Conservation (phyloP, 306 rosid species). For the Lagenaria siceraria region DNA sequence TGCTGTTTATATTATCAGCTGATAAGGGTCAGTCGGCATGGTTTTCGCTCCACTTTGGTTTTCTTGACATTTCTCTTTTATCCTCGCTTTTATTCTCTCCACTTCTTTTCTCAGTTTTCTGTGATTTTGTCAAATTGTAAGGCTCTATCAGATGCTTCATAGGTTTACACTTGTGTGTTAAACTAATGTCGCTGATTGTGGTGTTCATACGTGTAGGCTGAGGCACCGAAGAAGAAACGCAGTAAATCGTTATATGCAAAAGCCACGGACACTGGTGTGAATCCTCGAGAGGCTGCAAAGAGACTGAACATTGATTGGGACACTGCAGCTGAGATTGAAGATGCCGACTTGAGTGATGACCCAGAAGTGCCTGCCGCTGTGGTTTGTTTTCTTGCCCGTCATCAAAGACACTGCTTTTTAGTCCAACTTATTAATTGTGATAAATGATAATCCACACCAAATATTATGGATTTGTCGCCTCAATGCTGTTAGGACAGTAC, state of each 20-base stretch:
- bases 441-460: neutral
- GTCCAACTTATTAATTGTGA: neutral
- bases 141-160: neutral
- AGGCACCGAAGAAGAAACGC: conserved; percentile 52
- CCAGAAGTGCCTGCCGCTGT: conserved; percentile 62
- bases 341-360: conserved; percentile 31
- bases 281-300: conserved; percentile 75
- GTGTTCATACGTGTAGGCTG: conserved; percentile 25
- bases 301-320: conserved; percentile 81
- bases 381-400: conserved; percentile 41
- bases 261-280: conserved; percentile 77
- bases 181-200: neutral
- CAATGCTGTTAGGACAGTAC: neutral
- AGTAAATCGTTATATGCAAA: conserved; percentile 75
- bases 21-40: neutral
- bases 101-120: neutral
- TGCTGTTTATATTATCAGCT: neutral
- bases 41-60: neutral
- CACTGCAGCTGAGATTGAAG: conserved; percentile 86
- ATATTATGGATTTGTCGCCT: neutral
- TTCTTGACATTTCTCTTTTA: neutral
- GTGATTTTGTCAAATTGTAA: neutral
- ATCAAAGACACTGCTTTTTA: neutral
- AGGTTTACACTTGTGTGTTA: neutral
- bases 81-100: neutral